Evolutionary conservation across 345 rosid species (phyloP), one percentile per base, ranked within the genome.

Genomic region (Zanthoxylum bungeanum): DNA sequence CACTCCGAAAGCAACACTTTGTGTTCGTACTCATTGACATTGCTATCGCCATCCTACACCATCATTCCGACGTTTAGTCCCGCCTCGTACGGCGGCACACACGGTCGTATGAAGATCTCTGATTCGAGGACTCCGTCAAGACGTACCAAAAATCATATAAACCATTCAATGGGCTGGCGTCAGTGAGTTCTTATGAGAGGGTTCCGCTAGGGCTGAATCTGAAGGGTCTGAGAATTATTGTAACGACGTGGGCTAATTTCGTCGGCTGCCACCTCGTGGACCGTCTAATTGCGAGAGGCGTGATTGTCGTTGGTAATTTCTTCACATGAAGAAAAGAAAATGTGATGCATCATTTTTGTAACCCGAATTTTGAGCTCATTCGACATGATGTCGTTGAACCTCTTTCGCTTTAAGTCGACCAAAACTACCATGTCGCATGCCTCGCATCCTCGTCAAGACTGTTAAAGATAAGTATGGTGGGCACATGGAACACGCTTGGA

Each of bases 341-440:
- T 83, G 95, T 94, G 86, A 89, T 90, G 98, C 98, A 94, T 69
- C 98, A 94, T 47, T 94, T 94, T 37, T 85, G 88, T 5, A 94
- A 94, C 81, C 98, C 98, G 0, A 88, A 88, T 67, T 94, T 94
- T 81, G 98, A 94, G 81, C 81, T 94, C 14, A 90, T 94, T 42
- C 79, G 98, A 4, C 98, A 94, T 84, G 98, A 94, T 76, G 99
- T 95, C 51, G 99, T 95, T 0, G 99, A 95, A 68, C 98, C 98
- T 0, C 71, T 95, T 25, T 80, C 92, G 61, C 82, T 95, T 0
- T 98, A 95, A 77, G 99, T 95, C 64, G 99, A 95, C 78, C 99
- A 95, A 96, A 95, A 92, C 97, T 95, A 95, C 73, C 99, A 95
- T 60, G 83, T 95, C 30, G 99, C 99, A 1, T 95, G 99, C 50